phyloP scores from a whole-genome alignment of 352 stramenopile genomes.

The Pythium apleroticum region DNA sequence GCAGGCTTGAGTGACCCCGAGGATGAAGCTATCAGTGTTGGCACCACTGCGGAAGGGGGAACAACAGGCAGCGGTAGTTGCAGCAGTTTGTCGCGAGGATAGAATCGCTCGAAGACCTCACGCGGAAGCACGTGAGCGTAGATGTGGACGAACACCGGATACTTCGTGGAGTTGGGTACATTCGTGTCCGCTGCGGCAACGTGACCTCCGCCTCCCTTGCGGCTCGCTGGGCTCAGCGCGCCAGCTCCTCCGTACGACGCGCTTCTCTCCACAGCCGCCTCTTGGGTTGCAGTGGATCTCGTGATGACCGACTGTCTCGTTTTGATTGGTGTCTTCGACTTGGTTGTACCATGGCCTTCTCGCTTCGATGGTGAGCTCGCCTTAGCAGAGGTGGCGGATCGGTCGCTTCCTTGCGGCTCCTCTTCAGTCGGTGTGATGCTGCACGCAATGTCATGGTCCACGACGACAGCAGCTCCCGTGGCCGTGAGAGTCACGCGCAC shows the following conservation, averaged over 20 bases:
- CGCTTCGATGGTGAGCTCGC: not conserved
- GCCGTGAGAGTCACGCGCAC: constrained; percentile 54
- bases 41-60: not conserved
- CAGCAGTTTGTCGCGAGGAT: constrained; percentile 36
- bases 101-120: constrained; percentile 49
- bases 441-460: constrained; percentile 73
- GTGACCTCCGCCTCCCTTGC: not conserved
- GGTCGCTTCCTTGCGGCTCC: not conserved
- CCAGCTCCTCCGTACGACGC: not conserved
- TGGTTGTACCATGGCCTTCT: constrained; percentile 9
- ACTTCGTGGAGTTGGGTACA: not conserved
- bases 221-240: constrained; percentile 4
- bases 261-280: constrained; percentile 24
- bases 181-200: not conserved
- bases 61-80: constrained; percentile 34
- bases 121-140: constrained; percentile 59
- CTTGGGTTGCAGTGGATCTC: constrained; percentile 59
- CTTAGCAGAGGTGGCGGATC: not conserved
- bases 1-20: not conserved
- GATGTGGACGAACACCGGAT: constrained; percentile 49
- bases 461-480: constrained; percentile 41
- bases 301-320: constrained; percentile 47
- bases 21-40: not conserved
- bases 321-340: constrained; percentile 9
- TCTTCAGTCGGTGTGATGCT: constrained; percentile 25